Base-by-base conservation (phyloP, 2,329 filamentous ascomycete genomes). In the Aspergillus pseudotamarii region DNA sequence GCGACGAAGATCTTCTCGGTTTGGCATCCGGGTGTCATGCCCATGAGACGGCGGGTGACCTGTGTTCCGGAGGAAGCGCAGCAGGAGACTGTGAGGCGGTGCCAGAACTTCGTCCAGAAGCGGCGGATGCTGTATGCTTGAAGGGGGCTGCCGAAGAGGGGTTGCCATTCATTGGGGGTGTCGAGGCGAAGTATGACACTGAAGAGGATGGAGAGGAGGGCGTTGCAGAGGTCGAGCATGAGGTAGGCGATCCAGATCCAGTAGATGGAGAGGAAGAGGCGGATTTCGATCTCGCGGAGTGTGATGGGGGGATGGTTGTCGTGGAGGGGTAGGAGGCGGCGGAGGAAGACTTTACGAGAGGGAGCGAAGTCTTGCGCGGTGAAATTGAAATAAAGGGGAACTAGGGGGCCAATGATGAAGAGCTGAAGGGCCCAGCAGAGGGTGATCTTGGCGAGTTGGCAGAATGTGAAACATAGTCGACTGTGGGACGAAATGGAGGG, bases 121-220 rank as follows among this genome's bases (percentile, higher is more conserved):
- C 48, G 34, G 9, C 58, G 48, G 11, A 60, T 16, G 26, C 41
- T 64, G 30, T 38, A 64, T 16, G 56, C 59, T 32, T 64, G 56
- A 1, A 51, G 21, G 4, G 56, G 63, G 26, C 23, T 59, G 36
- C 63, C 63, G 41, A 64, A 64, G n/a, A 64, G 23, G 11, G 38
- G 41, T 21, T 28, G 59, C 63, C 63, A 64, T 16, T 64, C 63
- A 21, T 34, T 46, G 2, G 59, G 56, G 26, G 59, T 45, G 30
- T 64, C 59, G 28, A 36, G 59, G 12, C 56, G 56, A 21, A 64
- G 57, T 26, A 64, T 57, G 12, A 56, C n/a, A 11, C 48, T 46
- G 41, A 61, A 64, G 2, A 64, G 12, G 28, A 64, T 61, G 23
- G 62, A 43, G 38, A 43, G 38, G 38, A 43, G 38, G n/a, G n/a